Conservation (phyloP, 331 rosid species). For the Phaseolus coccineus region DNA sequence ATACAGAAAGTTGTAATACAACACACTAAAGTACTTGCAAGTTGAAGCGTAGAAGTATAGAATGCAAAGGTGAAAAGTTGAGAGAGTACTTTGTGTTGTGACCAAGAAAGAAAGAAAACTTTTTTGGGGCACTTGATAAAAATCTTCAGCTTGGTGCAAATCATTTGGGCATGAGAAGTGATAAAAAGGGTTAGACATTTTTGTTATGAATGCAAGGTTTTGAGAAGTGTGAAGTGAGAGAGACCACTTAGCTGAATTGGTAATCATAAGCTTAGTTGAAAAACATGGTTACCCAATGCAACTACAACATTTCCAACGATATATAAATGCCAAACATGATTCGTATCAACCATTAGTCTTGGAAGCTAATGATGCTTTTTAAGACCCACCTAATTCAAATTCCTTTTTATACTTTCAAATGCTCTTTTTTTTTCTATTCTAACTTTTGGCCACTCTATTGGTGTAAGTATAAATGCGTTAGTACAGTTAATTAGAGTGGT, state of each 20-base stretch:
- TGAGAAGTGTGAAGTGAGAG: not conserved
- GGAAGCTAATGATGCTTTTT: slow-evolving; percentile 33
- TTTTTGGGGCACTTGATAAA: not conserved
- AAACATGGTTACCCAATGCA: slow-evolving; percentile 13
- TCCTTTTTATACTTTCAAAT: slow-evolving; percentile 3
- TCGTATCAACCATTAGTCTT: not conserved
- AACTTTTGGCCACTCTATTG: not conserved
- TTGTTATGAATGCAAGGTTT: not conserved
- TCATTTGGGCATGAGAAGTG: slow-evolving; percentile 29
- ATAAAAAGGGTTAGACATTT: not conserved
- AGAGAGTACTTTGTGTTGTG: not conserved
- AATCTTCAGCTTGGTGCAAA: slow-evolving; percentile 15
- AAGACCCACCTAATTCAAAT: slow-evolving; percentile 21
- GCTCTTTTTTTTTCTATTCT: not conserved
- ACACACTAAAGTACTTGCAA: not conserved
- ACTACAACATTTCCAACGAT: slow-evolving; percentile 26
- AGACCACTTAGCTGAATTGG: not conserved
- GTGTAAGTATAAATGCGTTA: slow-evolving; percentile 4
- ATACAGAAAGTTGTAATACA: not conserved
- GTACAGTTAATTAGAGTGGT: not conserved
- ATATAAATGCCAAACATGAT: not conserved
- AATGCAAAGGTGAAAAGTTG: not conserved
- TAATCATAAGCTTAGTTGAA: slow-evolving; percentile 40
- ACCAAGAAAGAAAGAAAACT: slow-evolving; percentile 20
- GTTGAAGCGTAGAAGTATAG: not conserved